Base-by-base conservation (phyloP, 768 basidiomycete genomes). In the Phaeotremella fagi region DNA sequence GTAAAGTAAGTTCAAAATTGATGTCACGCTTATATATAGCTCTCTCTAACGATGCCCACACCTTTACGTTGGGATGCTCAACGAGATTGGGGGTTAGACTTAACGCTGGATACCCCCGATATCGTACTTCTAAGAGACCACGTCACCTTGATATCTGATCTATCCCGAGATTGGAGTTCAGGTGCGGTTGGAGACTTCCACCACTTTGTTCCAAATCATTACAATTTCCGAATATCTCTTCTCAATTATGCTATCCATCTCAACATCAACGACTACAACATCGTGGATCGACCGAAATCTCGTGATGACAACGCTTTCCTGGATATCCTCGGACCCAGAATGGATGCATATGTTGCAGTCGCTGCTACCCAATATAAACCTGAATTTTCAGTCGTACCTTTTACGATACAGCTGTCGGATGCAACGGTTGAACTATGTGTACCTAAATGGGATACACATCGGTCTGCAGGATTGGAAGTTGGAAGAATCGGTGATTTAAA, bases 231-330 rank as follows among this genome's bases (percentile, higher is more conserved):
- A 45, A 59, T 95, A 44, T 79, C 83, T 51, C 73, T 97, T 54
- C 79, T 84, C 68, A 83, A 89, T 64, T 92, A 84, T 73, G 80
- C 82, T 54, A 69, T 94, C 45, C 85, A 86, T 61, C 70, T 88
- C 23, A 92, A 88, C 68, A 83, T 88, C 47, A 98, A 98, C 68
- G 94, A 98, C 73, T 90, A 90, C 67, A 98, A 98, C 68, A 89
- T 98, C 68, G 87, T 98, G 45, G 90, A 95, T 77, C 87, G 86
- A 56, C 90, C 91, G 2, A 76, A 85, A 28, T 77, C 84, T 52
- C 77, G 76, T 51, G 86, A 90, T n/a, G 87, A 90, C 62, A 97
- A 98, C 70, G 92, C 87, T n/a, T 74, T 95, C 52, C 72, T 95
- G 27, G 83, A 79, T 22, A 57, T 86, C 24, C 78, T 77, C 29